These are phyloP conservation scores for Cordyceps militaris DNA, from an alignment of 2,329 filamentous ascomycete species.

Conservation along the genomic window DNA sequence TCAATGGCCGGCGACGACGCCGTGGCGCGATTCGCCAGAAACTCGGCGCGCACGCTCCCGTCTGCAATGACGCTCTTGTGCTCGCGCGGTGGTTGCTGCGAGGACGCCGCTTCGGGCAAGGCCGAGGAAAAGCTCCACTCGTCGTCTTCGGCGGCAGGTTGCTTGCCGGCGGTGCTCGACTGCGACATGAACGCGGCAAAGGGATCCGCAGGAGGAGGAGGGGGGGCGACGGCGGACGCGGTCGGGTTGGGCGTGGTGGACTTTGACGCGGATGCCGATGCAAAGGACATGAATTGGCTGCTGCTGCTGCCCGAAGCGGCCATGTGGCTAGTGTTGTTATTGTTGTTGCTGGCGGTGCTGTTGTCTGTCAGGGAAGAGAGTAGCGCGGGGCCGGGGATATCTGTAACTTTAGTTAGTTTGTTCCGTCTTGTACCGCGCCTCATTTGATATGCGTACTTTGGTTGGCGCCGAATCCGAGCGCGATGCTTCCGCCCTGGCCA, in stretches of 20 bases:
- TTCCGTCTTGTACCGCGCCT: not conserved
- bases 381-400: slow-evolving; percentile 57
- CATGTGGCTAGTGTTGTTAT: not conserved
- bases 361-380: slow-evolving; percentile 57
- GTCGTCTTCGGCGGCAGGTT: slow-evolving; percentile 58
- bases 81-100: slow-evolving; percentile 48
- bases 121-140: slow-evolving; percentile 93
- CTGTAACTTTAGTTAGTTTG: slow-evolving; percentile 32
- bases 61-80: slow-evolving; percentile 63
- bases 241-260: slow-evolving; percentile 47
- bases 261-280: slow-evolving; percentile 44
- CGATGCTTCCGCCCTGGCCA: slow-evolving; percentile 73
- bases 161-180: slow-evolving; percentile 17
- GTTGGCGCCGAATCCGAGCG: slow-evolving; percentile 69
- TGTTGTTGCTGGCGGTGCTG: slow-evolving; percentile 43
- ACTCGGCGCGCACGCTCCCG: slow-evolving; percentile 63
- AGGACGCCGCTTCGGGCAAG: slow-evolving; percentile 53
- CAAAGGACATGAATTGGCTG: slow-evolving; percentile 46
- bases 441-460: slow-evolving; percentile 48
- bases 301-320: not conserved
- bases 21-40: slow-evolving; percentile 58
- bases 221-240: slow-evolving; percentile 38
- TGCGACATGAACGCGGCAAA: slow-evolving; percentile 41
- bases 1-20: slow-evolving; percentile 52
- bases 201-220: slow-evolving; percentile 42